phyloP scores from a whole-genome alignment of 306 rosid species.

The Geum urbanum region DNA sequence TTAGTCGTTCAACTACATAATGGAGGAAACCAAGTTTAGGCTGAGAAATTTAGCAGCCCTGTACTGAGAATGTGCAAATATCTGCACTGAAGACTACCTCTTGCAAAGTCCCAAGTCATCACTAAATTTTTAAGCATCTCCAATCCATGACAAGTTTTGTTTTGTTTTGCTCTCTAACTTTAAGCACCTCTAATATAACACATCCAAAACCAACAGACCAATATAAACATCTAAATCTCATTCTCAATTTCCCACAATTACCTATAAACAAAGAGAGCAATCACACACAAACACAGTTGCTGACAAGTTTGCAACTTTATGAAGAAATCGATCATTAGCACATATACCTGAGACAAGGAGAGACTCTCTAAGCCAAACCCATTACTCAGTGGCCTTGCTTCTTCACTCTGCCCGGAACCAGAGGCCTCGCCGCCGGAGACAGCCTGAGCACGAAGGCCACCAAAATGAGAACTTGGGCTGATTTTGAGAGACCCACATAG shows the following conservation, averaged over 20 bases:
- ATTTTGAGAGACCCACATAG: constrained; percentile 44
- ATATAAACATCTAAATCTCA: background rate
- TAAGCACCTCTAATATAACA: background rate
- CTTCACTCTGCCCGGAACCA: constrained; percentile 43
- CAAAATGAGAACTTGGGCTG: constrained; percentile 17
- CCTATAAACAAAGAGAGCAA: background rate
- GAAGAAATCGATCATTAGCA: background rate
- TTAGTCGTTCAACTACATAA: background rate
- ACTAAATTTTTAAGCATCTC: background rate
- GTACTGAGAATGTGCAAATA: background rate
- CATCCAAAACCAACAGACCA: background rate
- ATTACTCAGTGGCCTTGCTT: constrained; percentile 28
- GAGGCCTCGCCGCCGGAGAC: constrained; percentile 31
- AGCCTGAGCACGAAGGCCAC: constrained; percentile 34
- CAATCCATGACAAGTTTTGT: background rate
- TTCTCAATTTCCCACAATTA: background rate
- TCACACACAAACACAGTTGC: background rate
- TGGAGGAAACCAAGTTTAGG: background rate
- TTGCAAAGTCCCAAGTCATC: background rate
- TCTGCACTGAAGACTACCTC: no score
- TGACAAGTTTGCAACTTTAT: background rate
- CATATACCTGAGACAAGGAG: constrained; percentile 39
- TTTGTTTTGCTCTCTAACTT: background rate
- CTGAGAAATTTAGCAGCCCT: background rate
- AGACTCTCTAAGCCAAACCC: constrained; percentile 30